phyloP scores from a whole-genome alignment of 2,329 filamentous ascomycete species.

The Apiospora aurea region DNA sequence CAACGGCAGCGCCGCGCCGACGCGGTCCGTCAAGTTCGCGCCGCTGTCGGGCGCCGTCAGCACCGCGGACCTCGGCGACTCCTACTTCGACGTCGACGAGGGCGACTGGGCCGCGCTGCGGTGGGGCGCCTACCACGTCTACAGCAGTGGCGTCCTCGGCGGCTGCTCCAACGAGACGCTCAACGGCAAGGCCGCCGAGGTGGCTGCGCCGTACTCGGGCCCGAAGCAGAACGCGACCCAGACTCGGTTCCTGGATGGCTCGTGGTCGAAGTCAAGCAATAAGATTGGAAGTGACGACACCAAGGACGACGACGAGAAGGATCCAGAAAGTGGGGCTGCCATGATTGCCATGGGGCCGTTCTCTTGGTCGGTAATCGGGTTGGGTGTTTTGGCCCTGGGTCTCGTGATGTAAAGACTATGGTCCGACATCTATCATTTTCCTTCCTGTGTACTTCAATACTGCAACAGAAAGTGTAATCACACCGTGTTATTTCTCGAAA shows the following conservation, averaged over 20 bases:
- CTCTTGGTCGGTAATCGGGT: not conserved
- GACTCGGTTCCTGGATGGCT: not conserved
- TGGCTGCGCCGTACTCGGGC: not conserved
- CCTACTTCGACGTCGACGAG: not conserved
- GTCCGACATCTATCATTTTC: too few relatives aligned
- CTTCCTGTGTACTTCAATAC: not conserved
- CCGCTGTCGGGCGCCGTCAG: not conserved
- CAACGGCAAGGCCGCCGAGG: not conserved
- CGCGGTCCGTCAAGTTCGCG: not conserved
- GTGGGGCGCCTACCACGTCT: not conserved
- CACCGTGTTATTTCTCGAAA: not conserved
- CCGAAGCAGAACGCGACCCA: not conserved
- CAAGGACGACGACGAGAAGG: not conserved
- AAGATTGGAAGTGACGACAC: too few relatives aligned
- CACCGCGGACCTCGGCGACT: not conserved
- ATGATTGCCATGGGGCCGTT: not conserved
- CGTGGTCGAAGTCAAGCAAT: not conserved
- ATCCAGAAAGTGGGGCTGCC: not conserved
- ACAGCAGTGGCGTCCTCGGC: not conserved
- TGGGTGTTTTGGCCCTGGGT: not conserved
- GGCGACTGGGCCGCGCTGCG: not conserved
- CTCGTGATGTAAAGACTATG: not conserved
- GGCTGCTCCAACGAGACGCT: not conserved
- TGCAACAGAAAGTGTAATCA: not conserved
- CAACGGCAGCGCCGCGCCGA: too few relatives aligned